phyloP scores from a whole-genome alignment of 2,329 filamentous ascomycete species.

The Fusarium begoniae region DNA sequence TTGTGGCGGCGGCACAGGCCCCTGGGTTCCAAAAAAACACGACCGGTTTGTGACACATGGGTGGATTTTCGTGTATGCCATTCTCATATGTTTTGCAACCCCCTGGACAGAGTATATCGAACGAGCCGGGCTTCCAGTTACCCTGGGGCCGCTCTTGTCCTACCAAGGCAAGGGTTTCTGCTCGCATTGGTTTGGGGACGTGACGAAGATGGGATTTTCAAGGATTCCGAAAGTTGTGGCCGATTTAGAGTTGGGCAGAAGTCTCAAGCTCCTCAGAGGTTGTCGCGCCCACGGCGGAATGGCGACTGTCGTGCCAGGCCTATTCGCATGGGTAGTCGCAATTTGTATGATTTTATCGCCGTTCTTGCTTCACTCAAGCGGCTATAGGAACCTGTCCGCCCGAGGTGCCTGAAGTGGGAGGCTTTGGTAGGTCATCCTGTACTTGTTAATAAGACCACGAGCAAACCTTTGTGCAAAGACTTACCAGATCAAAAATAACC shows the following conservation, averaged over 20 bases:
- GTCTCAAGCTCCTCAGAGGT: background rate
- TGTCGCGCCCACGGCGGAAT: background rate
- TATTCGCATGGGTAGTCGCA: background rate
- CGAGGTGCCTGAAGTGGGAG: conserved; percentile 44
- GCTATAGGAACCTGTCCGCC: conserved; percentile 52
- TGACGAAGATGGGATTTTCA: background rate
- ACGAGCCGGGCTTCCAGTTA: background rate
- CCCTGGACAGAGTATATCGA: background rate
- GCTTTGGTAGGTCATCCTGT: conserved; percentile 58
- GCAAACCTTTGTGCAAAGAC: conserved; percentile 40
- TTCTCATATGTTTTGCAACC: background rate
- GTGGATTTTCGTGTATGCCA: background rate
- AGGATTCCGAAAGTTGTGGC: background rate
- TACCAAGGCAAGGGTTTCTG: background rate
- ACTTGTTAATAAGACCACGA: background rate
- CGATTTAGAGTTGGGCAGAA: background rate
- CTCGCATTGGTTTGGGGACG: background rate
- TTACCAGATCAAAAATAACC: conserved; percentile 88
- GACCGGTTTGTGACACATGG: background rate
- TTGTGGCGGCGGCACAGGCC: background rate
- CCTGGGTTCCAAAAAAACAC: background rate
- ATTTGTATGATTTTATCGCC: conserved; percentile 2
- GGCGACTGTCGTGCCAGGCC: background rate
- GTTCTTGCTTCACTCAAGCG: conserved; percentile 45
- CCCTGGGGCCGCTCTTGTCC: background rate